Evolutionary conservation across 352 stramenopile genomes (phyloP), one percentile per base, ranked within the genome.

Genomic region (Phytophthora agathidicida): DNA sequence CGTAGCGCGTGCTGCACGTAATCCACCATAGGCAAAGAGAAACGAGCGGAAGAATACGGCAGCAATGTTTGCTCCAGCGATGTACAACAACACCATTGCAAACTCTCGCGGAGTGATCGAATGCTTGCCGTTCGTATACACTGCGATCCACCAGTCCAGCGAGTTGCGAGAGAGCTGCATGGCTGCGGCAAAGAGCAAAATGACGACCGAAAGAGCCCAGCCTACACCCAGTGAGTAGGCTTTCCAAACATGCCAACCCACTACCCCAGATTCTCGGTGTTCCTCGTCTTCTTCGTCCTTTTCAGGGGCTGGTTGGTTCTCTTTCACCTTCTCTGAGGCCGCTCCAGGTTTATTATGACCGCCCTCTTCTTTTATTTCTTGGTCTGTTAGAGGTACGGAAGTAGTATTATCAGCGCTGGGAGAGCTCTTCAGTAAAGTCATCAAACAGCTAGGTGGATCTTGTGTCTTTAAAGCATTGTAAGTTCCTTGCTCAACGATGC

Each of bases 121-220:
- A 49, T 88, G 77, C 11, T 82, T 77, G 3, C 55, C 52, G 42
- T 88, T 92, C 11, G 80, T 93, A 54, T 92, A 94, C 62, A 82
- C 71, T 5, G 86, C 83, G 23, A 96, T 86, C 86, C 87, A 96
- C 73, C 75, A 93, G 61, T 91, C 84, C 2, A 96, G 64, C 0
- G 73, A 81, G 23, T 94, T 96, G 1, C 80, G 78, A 1, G 83
- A 90, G 5, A 80, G 41, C 57, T 97, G 89, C 86, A 97, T 96
- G 16, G 77, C 44, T 11, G 65, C 54, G 1, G 93, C 53, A 3
- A 76, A 48, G 8, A 90, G 5, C 3, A 89, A n/a, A 22, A 93
- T 83, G 7, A 65, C 36, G 19, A 77, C 30, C 7, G 83, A 65
- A 9, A 93, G 51, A 0, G 43, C 32, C 62, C 61, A 79, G 3